These are phyloP conservation scores for Epichloe aotearoae DNA, from an alignment of 2,329 filamentous ascomycete genomes.

Conservation along the genomic window DNA sequence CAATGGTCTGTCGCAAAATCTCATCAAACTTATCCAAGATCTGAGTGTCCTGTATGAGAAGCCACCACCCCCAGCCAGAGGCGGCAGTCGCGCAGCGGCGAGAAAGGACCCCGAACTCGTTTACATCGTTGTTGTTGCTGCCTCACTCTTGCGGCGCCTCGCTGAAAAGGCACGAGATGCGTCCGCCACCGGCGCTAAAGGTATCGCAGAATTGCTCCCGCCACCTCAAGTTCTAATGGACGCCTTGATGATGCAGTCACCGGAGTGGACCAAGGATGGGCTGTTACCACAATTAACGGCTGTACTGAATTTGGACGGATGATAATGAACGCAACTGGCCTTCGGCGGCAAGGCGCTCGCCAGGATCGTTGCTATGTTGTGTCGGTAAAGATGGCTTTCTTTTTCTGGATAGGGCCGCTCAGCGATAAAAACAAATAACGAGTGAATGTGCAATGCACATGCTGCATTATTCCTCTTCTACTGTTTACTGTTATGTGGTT, in stretches of 20 bases:
- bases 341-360: neutral
- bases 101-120: conserved; percentile 38
- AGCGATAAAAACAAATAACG: neutral
- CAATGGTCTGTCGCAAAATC: conserved; percentile 70
- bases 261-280: conserved; percentile 48
- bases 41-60: conserved; percentile 50
- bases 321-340: conserved; percentile 5
- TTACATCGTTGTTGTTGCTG: conserved; percentile 54
- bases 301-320: conserved; percentile 38
- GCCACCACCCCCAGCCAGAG: conserved; percentile 10
- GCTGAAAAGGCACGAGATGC: conserved; percentile 53
- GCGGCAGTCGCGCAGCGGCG: conserved; percentile 18
- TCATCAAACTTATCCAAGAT: conserved; percentile 62
- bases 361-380: neutral
- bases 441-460: neutral
- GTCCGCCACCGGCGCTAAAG: conserved; percentile 32
- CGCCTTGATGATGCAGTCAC: conserved; percentile 50
- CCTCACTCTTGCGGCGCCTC: conserved; percentile 54
- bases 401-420: neutral
- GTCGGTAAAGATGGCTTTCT: neutral
- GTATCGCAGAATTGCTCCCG: conserved; percentile 51
- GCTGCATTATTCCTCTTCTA: neutral
- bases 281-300: conserved; percentile 56
- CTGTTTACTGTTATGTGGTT: neutral
- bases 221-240: conserved; percentile 54